Evolutionary conservation across 1,284 basidiomycete species (phyloP), one percentile per base, ranked within the genome.

Genomic region (Ganoderma sp.): DNA sequence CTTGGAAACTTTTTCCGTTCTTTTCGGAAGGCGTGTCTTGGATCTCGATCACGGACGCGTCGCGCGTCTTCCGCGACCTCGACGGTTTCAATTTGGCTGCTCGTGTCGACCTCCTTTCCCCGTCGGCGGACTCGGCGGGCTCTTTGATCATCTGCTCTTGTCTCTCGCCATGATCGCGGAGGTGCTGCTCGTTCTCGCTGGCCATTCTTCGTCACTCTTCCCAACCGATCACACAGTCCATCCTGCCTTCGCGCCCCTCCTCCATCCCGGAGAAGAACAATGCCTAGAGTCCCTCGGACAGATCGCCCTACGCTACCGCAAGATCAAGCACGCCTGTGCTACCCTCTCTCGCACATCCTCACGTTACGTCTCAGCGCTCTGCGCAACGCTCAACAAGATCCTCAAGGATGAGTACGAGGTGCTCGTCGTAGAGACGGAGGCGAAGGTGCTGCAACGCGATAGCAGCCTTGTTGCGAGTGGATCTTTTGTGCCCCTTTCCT

Each of bases 181-280:
- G 80, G 83, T 96, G 62, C 86, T 96, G 57, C 87, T 95, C 65
- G 84, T 95, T 62, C 89, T 96, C 59, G 88, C 90, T 2, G 95
- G 94, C 48, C 93, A 96, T 81, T 84, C 88, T 0, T 96, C 94
- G 0, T 92, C 93, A 1, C 83, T 96, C 63, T 94, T 96, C 70
- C 84, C 87, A 12, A 75, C 80, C 62, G 86, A 88, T 61, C 79
- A 88, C 69, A 81, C 83, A 17, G 76, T 95, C 15, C 84, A 91
- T 63, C 87, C 91, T 2, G 84, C 89, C 0, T 90, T 95, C 73
- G 78, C 83, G 2, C 83, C 88, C 12, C 87, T 95, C 22, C 85
- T 96, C 1, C 94, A 96, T 76, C 95, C 94, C 1, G 95, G 95
- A 2, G 95, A 96, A 78, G 85, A 90, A 64, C 88, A 95, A 76